Evolutionary conservation across 805 yeast genomes (phyloP).

Genomic region (Metschnikowia drakensbergensis): DNA sequence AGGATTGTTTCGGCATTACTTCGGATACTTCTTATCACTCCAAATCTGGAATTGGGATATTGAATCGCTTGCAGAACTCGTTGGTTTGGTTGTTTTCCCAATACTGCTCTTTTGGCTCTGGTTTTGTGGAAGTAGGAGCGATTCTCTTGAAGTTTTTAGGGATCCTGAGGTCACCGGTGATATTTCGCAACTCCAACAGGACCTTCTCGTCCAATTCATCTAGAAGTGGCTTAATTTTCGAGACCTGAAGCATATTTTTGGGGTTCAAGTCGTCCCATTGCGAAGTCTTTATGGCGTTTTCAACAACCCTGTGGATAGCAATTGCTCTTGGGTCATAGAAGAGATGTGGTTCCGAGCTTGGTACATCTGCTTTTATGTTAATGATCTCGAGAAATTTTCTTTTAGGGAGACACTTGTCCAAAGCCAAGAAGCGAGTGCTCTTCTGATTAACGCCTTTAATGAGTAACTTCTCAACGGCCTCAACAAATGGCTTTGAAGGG

Average conservation of each 20-base stretch:
- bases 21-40: not conserved
- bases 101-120: slow-evolving; percentile 20
- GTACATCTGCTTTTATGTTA: slow-evolving; percentile 28
- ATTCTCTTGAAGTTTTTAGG: slow-evolving; percentile 24
- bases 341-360: slow-evolving; percentile 11
- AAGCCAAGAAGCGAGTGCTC: slow-evolving; percentile 62
- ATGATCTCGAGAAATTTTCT: slow-evolving; percentile 55
- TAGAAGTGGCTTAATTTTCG: slow-evolving; percentile 14
- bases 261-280: slow-evolving; percentile 15
- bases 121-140: slow-evolving; percentile 15
- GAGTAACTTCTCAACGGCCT: not conserved
- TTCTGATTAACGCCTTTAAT: slow-evolving; percentile 21
- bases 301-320: slow-evolving; percentile 35
- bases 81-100: slow-evolving; percentile 38
- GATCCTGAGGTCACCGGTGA: slow-evolving; percentile 16
- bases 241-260: slow-evolving; percentile 14
- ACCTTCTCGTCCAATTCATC: slow-evolving; percentile 22
- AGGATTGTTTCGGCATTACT: no score
- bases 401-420: slow-evolving; percentile 78
- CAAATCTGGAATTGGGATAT: slow-evolving; percentile 13
- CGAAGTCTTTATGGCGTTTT: slow-evolving; percentile 18
- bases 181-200: slow-evolving; percentile 15
- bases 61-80: slow-evolving; percentile 28
- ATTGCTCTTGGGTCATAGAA: slow-evolving; percentile 31
- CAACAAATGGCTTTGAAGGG: not conserved